Conservation (phyloP, 495 filamentous ascomycete genomes). For the Xylaria curta region DNA sequence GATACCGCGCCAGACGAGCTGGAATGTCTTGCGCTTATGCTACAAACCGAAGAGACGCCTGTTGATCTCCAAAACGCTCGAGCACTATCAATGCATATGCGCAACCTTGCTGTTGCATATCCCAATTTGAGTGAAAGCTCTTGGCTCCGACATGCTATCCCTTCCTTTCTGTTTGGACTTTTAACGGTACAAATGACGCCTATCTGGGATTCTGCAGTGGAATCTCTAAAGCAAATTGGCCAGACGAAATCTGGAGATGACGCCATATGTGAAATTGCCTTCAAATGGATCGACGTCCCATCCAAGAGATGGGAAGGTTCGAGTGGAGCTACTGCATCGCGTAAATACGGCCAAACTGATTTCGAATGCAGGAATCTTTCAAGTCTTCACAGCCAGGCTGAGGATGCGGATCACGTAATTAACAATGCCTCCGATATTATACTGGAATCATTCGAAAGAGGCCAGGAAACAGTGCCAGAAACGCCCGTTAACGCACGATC, state of each 20-base stretch:
- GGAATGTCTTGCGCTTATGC: conserved; percentile 59
- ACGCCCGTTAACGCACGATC: conserved; percentile 60
- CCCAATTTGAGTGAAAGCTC: conserved; percentile 58
- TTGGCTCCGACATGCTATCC: conserved; percentile 75
- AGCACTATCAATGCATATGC: conserved; percentile 79
- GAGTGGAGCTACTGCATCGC: conserved; percentile 18
- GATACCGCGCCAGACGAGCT: conserved; percentile 43
- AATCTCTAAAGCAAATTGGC: conserved; percentile 75
- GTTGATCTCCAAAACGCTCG: conserved; percentile 76
- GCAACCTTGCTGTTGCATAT: conserved; percentile 72
- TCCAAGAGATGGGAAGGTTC: conserved; percentile 54
- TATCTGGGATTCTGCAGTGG: conserved; percentile 82
- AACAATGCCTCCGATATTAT: conserved; percentile 54
- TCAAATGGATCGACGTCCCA: conserved; percentile 76
- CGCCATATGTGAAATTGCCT: conserved; percentile 72
- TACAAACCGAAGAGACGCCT: conserved; percentile 78
- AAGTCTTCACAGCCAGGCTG: conserved; percentile 58
- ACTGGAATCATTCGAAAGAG: conserved; percentile 55
- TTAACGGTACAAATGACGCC: conserved; percentile 82
- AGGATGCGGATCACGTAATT: conserved; percentile 46
- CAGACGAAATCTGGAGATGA: conserved; percentile 74
- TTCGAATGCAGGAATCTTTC: conserved; percentile 84
- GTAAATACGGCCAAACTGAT: conserved; percentile 55
- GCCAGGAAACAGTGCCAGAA: conserved; percentile 50
- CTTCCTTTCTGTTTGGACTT: conserved; percentile 86